Evolutionary conservation across 106 monocot genomes (phyloP), one percentile per base, ranked within the genome.

Genomic region (Alisma plantagoaquatica): DNA sequence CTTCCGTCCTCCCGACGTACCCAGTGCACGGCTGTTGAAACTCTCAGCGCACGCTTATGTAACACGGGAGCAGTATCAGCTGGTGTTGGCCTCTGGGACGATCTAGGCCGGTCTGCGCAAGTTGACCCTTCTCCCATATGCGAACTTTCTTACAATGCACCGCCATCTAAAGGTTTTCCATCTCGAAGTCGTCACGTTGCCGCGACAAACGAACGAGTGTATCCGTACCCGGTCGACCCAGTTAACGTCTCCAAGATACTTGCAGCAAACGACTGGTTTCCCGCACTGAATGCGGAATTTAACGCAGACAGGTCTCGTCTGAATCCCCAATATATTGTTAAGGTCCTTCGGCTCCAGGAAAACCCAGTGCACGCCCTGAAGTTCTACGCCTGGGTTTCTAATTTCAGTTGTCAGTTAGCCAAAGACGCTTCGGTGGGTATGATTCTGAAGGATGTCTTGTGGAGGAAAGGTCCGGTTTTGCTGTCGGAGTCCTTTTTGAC

Each of bases 361-460:
- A 69, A 67, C 62, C 82, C 90, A 27, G 16, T 64, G 1, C 47
- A 67, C 8, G 57, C 69, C 15, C 64, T 98, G 45, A 85, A 76
- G 49, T 67, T 98, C 22, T 98, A 77, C 68, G 25, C 82, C 11
- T 89, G 89, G 85, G 70, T 76, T 54, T 86, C 74, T 14, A 73
- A 53, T 71, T 66, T 69, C 45, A 54, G 63, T 23, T 32, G 43
- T 4, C 49, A 27, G 28, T 41, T 90, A 18, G 69, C 76, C 0
- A 70, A 62, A 41, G 68, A 98, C 49, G 47, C 16, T 15, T 73
- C 63, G 2, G 64, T 90, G 24, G 44, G 51, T 1, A 53, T 64
- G 18, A 63, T 70, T 52, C 62, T 98, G 17, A 43, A 57, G 3
- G 76, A 85, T 45, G 28, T 72, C 18, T 55, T 98, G 2, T 66